Evolutionary conservation across 2,329 filamentous ascomycete genomes (phyloP), one percentile per base, ranked within the genome.

Genomic region (Aspergillus glaucus): DNA sequence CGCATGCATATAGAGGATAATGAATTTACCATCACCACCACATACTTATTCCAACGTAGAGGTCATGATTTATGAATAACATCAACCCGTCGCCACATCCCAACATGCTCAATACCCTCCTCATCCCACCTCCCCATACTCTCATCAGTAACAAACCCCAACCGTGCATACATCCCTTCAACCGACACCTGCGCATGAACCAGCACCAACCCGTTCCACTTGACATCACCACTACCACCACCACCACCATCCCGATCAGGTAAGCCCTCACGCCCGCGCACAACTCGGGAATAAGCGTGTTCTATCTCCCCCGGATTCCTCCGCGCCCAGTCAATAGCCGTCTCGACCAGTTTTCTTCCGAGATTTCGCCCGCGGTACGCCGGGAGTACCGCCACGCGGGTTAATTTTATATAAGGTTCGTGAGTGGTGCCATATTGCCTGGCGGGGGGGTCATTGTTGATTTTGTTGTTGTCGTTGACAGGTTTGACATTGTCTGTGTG

Each of bases 51-150:
- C 14, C 5, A 9, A 22, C 21, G 17, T 17, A 43, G 5, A 41
- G 19, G 10, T 28, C 26, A 21, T 19, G n/a, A 42, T 21, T 21
- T 4, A 24, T 6, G 14, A 22, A 30, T 37, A 26, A 65, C 39
- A 10, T 54, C 47, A n/a, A 73, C 46, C 47, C 67, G 56, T 65
- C 70, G 78, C 78, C 81, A 95, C 90, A 96, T 94, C 51, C 87
- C 90, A 15, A 94, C 78, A 73, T 95, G 89, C 55, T 80, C 75
- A 47, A 95, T 92, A 3, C 86, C 88, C 62, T 93, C 89, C 67
- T 96, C 90, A 53, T 77, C 75, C 89, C 90, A 96, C 28, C 66
- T 76, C 1, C 88, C 87, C 79, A 92, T 81, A 8, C 70, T 74
- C 61, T 86, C 78, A 67, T 96, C 90, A 8, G 80, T 73, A 53